Base-by-base conservation (phyloP, 2,329 filamentous ascomycete genomes). In the Ophiostoma australiae region DNA sequence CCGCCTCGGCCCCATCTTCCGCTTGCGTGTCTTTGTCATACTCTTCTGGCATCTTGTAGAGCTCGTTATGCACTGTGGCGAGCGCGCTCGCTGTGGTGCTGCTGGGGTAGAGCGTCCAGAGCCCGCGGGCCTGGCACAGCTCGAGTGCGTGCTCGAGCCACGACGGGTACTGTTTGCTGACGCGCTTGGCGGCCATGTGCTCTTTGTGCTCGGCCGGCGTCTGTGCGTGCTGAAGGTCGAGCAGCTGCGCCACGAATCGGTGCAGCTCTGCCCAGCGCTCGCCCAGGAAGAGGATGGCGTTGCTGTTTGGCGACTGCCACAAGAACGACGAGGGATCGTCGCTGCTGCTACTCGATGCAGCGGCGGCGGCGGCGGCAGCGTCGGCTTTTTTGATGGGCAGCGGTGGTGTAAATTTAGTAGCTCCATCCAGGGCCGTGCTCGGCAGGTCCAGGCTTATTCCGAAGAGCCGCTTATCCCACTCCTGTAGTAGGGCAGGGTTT, bases 181-280 rank as follows among this genome's bases (percentile, higher is more conserved):
- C 84, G 13, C 84, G 74, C 76, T 91, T 92, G 33, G 76, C 20
- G n/a, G 35, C 27, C 1, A 55, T 6, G 81, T 79, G 23, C 86
- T 31, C 58, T 20, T 23, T 35, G 0, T 27, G 15, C 41, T 65
- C 37, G 5, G 39, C 41, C 33, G 74, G 8, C 85, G 77, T 0
- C 80, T 0, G 83, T 80, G 78, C 75, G 8, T 80, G 70, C 33
- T 72, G 68, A 23, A 77, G 77, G 41, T 83, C 80, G 20, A 94
- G 81, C 7, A 89, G 83, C 67, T 86, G 84, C 13, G 90, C 87
- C 1, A 96, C 85, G 75, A 96, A 95, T 13, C 88, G 86, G 77
- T 97, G 93, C 11, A 97, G 85, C 75, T 97, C 92, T 15, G 87
- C 82, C 95, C 95, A 99, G 77, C 90, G 93, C 67, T 93, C 87